Evolutionary conservation across 2,329 filamentous ascomycete genomes (phyloP).

Genomic region (Venturia aucupariae): DNA sequence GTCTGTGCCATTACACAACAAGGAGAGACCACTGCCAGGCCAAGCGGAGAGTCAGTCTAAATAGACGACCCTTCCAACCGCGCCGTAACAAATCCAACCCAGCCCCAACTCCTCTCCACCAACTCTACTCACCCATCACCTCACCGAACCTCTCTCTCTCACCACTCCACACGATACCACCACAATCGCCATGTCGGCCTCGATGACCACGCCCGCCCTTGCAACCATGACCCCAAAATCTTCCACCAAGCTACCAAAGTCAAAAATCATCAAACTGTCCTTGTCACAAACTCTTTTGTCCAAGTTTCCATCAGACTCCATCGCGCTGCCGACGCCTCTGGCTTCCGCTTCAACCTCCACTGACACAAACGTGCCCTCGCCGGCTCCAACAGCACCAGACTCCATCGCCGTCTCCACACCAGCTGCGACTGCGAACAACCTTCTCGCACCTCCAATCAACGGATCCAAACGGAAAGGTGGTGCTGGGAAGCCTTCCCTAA

Average conservation of each 20-base stretch:
- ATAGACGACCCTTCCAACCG: slow-evolving; percentile 1
- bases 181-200: background rate
- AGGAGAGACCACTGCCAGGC: background rate
- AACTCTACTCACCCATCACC: slow-evolving; percentile 24
- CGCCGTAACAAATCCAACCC: background rate
- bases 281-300: slow-evolving; percentile 3
- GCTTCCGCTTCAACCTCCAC: background rate
- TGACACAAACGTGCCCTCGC: background rate
- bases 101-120: background rate
- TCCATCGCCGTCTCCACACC: slow-evolving; percentile 6
- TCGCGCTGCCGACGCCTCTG: background rate
- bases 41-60: slow-evolving; percentile 3
- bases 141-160: slow-evolving; percentile 15
- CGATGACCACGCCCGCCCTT: background rate
- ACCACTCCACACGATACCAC: no score
- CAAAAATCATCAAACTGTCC: slow-evolving; percentile 2
- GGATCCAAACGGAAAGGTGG: slow-evolving; percentile 61
- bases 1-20: slow-evolving; percentile 3
- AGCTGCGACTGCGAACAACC: background rate
- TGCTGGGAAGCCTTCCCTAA: slow-evolving; percentile 58
- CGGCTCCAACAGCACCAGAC: background rate
- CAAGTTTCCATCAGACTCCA: slow-evolving; percentile 9
- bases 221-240: background rate
- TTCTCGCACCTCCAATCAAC: slow-evolving; percentile 10
- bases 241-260: slow-evolving; percentile 4